Base-by-base conservation (phyloP, 306 rosid genomes). In the Cucurbita ficifolia region DNA sequence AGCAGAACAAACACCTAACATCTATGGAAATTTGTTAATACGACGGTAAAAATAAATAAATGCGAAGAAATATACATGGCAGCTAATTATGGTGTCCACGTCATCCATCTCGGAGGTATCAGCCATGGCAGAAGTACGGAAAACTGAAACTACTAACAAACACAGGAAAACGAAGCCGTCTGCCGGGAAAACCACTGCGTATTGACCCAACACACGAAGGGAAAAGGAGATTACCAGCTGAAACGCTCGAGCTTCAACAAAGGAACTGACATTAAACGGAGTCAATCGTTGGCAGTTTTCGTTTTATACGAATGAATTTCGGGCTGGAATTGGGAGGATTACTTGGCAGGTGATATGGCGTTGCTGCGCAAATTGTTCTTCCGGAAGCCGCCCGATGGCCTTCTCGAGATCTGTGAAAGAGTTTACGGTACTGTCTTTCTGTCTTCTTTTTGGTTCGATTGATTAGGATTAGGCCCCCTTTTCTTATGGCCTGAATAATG, bases 331-430 rank as follows among this genome's bases (percentile, higher is more conserved):
- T 18, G 22, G 72, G 40, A 18, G 59, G 48, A 63, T 63, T 45
- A 33, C 46, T 63, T 51, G 55, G 7, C 43, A 10, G 46, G 76
- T 38, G 85, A 84, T 46, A 82, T 84, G 90, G 89, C 96, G 56
- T 70, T 88, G 88, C 79, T 90, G 52, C 97, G 98, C 54, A 90
- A 84, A 83, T 84, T 90, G 87, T 93, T 90, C 87, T 93, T 82
- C 60, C 86, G 98, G 48, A 93, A 90, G 70, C 97, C 98, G 0
- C 97, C 96, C 11, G 98, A 93, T 67, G 98, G 97, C 10, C 84
- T 93, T 16, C 87, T 93, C 79, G 98, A 93, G 92, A 86, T 90
- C 80, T 86, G 87, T 49, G 98, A 90, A 68, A 74, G 96, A 79
- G 96, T 93, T 75, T 90, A 90, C 72, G 97, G 98, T 93, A 80